These are phyloP conservation scores for Carnegiea gigantea DNA, from an alignment of 179 eudicot genomes.

Conservation along the genomic window DNA sequence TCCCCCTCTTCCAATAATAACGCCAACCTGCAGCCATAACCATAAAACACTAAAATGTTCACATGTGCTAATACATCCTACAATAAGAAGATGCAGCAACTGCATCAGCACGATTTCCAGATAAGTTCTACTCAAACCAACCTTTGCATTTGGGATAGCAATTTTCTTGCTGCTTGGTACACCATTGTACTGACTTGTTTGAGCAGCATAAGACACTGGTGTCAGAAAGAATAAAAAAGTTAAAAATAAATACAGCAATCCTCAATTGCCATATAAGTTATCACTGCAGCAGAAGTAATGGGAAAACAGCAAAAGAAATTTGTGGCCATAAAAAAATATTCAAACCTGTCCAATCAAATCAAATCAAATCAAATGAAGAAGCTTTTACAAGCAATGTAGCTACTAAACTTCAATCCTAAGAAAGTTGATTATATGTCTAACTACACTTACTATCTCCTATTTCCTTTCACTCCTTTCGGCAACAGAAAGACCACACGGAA, in stretches of 20 bases:
- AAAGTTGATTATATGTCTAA: too few species aligned
- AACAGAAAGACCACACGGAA: too few species aligned
- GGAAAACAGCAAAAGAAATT: too few species aligned
- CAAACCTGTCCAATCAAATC: too few species aligned
- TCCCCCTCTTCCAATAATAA: constrained; percentile 80
- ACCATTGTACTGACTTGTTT: constrained; percentile 28
- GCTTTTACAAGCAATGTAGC: too few species aligned
- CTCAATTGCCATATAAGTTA: not conserved
- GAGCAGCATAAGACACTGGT: constrained; percentile 40
- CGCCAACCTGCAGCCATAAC: constrained; percentile 60
- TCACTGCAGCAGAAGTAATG: too few species aligned
- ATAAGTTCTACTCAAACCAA: not conserved
- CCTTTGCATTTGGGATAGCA: constrained; percentile 72
- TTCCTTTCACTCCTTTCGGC: too few species aligned
- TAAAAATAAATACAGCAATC: not conserved
- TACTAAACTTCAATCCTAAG: too few species aligned
- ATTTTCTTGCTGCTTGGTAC: constrained; percentile 61
- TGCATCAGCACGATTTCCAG: not conserved
- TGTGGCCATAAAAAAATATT: too few species aligned
- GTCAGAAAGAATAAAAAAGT: not conserved
- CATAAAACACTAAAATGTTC: not conserved
- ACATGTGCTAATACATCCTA: too few species aligned
- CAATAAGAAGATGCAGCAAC: constrained; percentile 2
- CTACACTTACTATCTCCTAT: too few species aligned
- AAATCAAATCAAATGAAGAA: too few species aligned